Percentiles rank a stretch among this genome's conserved stretches.
phyloP scores from a whole-genome alignment of 306 rosid genomes.

The Cyamopsis tetragonoloba region DNA sequence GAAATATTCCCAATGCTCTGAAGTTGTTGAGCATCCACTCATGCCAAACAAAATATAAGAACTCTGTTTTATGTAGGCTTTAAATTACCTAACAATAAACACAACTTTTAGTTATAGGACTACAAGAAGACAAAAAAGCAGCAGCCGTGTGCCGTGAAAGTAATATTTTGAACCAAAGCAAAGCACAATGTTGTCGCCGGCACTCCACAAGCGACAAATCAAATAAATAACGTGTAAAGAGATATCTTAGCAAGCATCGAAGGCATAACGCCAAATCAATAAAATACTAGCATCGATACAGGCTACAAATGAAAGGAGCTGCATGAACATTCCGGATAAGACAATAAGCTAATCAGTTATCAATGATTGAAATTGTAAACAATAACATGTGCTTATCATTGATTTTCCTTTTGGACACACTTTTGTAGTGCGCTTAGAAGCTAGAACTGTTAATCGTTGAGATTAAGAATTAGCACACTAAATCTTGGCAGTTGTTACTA shows the following conservation, averaged over 20 bases:
- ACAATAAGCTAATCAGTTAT: slow-evolving; percentile 9
- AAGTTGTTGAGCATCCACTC: not conserved
- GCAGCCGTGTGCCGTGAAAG: not conserved
- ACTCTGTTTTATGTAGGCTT: not conserved
- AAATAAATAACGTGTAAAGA: not conserved
- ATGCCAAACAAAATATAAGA: not conserved
- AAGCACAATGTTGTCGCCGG: not conserved
- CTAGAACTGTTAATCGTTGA: not conserved
- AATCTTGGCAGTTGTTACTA: not conserved
- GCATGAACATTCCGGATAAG: slow-evolving; percentile 5
- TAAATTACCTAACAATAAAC: slow-evolving; percentile 3
- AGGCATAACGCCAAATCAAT: not conserved
- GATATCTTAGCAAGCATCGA: not conserved
- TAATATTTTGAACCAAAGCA: not conserved
- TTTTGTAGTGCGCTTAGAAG: not conserved
- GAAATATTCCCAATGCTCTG: not conserved
- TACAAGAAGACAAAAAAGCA: slow-evolving; percentile 10
- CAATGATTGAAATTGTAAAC: slow-evolving; percentile 14
- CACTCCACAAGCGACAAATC: not conserved
- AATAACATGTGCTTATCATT: not conserved
- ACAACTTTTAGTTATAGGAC: not conserved
- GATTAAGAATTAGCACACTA: not conserved
- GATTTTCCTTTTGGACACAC: not conserved
- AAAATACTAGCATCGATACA: not conserved
- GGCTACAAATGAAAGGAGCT: slow-evolving; percentile 6